Evolutionary conservation across 2,329 filamentous ascomycete genomes (phyloP).

Genomic region (Diaporthe velutina): DNA sequence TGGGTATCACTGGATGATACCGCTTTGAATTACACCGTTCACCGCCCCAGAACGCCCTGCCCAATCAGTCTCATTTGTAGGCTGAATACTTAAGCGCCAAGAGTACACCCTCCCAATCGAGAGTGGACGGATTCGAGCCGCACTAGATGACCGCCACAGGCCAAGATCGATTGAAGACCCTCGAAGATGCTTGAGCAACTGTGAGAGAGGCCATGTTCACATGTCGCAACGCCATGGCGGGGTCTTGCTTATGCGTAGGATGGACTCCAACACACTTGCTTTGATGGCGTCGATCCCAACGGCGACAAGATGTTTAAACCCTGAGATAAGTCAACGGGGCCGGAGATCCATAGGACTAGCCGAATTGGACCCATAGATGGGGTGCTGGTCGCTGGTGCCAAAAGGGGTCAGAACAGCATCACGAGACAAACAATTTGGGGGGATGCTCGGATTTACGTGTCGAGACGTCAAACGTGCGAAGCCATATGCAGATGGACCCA

Average conservation of each 20-base stretch:
- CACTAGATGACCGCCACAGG: not conserved
- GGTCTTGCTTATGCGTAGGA: too few species aligned
- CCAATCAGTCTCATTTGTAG: not conserved
- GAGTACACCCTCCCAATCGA: not conserved
- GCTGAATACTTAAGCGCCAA: not conserved
- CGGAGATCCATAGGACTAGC: not conserved
- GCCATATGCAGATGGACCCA: not conserved
- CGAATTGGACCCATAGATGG: not conserved
- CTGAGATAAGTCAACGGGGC: not conserved
- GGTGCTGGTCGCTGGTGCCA: not conserved
- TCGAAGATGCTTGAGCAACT: too few species aligned
- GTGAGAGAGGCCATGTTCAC: not conserved
- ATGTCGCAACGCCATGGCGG: not conserved
- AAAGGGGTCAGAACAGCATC: too few species aligned
- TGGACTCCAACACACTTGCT: not conserved
- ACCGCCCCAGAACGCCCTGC: not conserved
- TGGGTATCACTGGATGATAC: not conserved
- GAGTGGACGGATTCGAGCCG: not conserved
- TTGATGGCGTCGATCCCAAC: not conserved
- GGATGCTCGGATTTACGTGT: too few species aligned
- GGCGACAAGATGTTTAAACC: not conserved
- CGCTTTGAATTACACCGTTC: not conserved
- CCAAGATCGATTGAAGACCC: not conserved
- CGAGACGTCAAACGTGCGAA: not conserved
- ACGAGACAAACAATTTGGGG: not conserved